A percentile compares a stretch with the other conserved stretches of the same genome.
Evolutionary conservation across 192 early-diverging fungal species (phyloP).

Genomic region (Backusella westeae): DNA sequence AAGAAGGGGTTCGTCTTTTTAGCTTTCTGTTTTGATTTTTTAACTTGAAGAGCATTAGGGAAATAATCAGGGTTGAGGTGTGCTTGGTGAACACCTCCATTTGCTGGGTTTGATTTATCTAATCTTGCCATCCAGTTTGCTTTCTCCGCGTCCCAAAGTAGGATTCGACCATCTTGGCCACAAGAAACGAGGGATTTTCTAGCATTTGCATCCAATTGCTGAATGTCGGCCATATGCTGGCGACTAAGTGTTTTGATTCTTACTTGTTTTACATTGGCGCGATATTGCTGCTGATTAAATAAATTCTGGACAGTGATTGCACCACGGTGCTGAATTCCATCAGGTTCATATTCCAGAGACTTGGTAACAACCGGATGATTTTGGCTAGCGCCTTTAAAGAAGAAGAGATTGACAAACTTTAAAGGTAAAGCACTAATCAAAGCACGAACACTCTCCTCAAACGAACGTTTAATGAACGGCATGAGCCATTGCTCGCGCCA

Average conservation of each 20-base stretch:
- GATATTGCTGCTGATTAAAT: conserved; percentile 21
- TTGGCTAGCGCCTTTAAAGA: conserved; percentile 7
- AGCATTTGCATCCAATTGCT: conserved; percentile 19
- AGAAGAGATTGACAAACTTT: not conserved
- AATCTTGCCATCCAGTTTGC: conserved; percentile 33
- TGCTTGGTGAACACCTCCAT: not conserved
- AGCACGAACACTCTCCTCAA: not conserved
- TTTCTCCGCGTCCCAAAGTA: conserved; percentile 28
- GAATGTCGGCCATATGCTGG: conserved; percentile 31
- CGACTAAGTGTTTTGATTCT: conserved; percentile 20
- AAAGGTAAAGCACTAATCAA: not conserved
- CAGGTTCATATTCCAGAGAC: conserved; percentile 21
- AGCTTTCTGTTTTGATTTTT: not conserved
- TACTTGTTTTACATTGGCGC: conserved; percentile 11
- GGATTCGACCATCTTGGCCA: conserved; percentile 33
- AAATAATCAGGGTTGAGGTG: not conserved
- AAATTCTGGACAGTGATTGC: conserved; percentile 24
- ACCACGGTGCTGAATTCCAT: conserved; percentile 22
- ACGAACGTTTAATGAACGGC: conserved; percentile 4
- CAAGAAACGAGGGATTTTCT: conserved; percentile 27
- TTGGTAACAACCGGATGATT: not conserved
- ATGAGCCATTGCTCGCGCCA: conserved; percentile 26
- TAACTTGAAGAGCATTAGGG: not conserved
- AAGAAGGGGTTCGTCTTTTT: not conserved
- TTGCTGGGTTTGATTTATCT: conserved; percentile 15